Base-by-base conservation (phyloP, 2,329 filamentous ascomycete genomes). In the Aspergillus fumigatiaffinis region DNA sequence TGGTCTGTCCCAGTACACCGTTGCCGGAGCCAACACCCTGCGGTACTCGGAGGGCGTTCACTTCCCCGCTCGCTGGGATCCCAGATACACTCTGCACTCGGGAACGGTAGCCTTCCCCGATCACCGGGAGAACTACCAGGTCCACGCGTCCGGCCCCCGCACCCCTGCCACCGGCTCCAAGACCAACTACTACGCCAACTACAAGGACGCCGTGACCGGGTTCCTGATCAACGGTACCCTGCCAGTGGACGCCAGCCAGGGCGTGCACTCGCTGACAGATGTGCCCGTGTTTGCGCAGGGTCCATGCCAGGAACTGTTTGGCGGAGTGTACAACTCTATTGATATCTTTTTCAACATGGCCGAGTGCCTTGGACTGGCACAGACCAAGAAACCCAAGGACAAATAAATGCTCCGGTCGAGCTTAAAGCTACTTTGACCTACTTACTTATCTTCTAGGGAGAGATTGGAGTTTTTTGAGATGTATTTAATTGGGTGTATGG, bases 41-140 rank as follows among this genome's bases (percentile, higher is more conserved):
- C 76, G 76, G 56, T 93, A 93, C 79, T 82, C 82, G 65, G 89
- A 89, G 23, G 87, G 88, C 52, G 80, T 84, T 64, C 84, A 89
- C 77, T 95, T 94, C 80, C 91, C 91, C 21, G 80, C 84, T 60
- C 91, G 91, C 79, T 94, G 91, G 90, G 88, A 91, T 71, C 91
- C 91, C 14, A 84, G 91, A 32, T 94, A 93, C 76, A 88, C 89
- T 57, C 84, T 95, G 52, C 90, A 89, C 55, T 82, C 86, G 44
- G 91, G 91, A 52, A 74, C 91, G 35, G 84, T 81, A 51, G 89
- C 89, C 32, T 82, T 83, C 68, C 91, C 91, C 0, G 91, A 95
- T 72, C 85, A 82, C 66, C 82, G 89, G 23, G 91, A 95, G 79
- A 83, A 89, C 76, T 95, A 87, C 80, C 81, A 81, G 62, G 85